These are phyloP conservation scores for Phenoliferia sp. DNA, from an alignment of 1,284 basidiomycete genomes.

Conservation along the genomic window DNA sequence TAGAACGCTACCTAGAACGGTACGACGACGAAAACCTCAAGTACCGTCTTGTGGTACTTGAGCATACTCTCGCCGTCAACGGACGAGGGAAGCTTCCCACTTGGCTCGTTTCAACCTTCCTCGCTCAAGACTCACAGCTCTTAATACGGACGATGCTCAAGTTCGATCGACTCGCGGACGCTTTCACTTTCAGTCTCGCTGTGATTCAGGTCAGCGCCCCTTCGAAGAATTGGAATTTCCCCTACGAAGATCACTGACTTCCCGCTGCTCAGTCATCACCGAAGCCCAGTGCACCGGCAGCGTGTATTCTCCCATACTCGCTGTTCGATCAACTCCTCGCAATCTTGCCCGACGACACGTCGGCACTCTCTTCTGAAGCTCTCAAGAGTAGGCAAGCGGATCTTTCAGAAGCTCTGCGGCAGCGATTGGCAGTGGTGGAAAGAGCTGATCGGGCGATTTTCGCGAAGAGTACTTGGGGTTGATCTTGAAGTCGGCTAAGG, in stretches of 20 bases:
- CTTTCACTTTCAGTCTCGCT: slow-evolving; percentile 61
- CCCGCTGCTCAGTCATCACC: slow-evolving; percentile 58
- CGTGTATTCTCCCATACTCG: slow-evolving; percentile 74
- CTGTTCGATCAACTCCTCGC: slow-evolving; percentile 79
- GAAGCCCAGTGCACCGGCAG: slow-evolving; percentile 49
- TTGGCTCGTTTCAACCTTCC: slow-evolving; percentile 71
- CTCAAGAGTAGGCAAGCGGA: slow-evolving; percentile 46
- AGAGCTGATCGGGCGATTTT: neutral
- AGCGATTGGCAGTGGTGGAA: slow-evolving; percentile 7
- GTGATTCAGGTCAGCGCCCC: slow-evolving; percentile 25
- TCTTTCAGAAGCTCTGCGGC: slow-evolving; percentile 32
- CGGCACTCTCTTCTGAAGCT: slow-evolving; percentile 18
- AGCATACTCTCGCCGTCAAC: slow-evolving; percentile 67
- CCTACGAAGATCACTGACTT: neutral
- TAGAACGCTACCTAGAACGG: slow-evolving; percentile 70
- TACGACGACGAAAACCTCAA: slow-evolving; percentile 72
- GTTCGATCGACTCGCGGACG: slow-evolving; percentile 72
- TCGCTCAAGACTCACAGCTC: slow-evolving; percentile 68
- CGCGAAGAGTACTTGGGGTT: neutral
- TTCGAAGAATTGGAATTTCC: too few species aligned
- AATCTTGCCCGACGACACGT: slow-evolving; percentile 51
- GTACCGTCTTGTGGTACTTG: slow-evolving; percentile 59
- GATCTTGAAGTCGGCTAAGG: too few species aligned
- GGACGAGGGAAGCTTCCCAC: slow-evolving; percentile 62
- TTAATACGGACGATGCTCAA: slow-evolving; percentile 68